A percentile compares a stretch with the other conserved stretches of the same genome.
Conservation (phyloP, 1,139 yeast genomes). For the Candida tetrigidarum region DNA sequence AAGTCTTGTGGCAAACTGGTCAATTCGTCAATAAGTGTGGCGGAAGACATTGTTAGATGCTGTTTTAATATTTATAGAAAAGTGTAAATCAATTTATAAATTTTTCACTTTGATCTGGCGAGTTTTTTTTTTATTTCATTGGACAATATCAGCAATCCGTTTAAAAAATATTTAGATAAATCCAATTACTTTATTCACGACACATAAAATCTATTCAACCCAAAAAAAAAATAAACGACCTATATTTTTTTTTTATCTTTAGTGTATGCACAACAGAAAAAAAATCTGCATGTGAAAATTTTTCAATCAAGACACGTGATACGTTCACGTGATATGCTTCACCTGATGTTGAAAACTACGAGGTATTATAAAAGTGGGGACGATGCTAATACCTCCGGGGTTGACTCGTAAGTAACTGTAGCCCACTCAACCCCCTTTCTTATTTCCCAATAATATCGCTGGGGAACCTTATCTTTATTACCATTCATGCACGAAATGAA, state of each 20-base stretch:
- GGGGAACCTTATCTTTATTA: too few relatives aligned
- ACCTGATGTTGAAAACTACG: neutral
- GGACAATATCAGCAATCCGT: too few relatives aligned
- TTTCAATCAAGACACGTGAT: neutral
- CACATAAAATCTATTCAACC: neutral
- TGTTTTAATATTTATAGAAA: neutral
- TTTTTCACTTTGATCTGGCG: neutral
- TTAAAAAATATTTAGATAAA: too few relatives aligned
- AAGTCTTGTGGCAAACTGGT: constrained; percentile 18
- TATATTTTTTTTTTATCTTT: too few relatives aligned
- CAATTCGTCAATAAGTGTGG: constrained; percentile 11
- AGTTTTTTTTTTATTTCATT: neutral
- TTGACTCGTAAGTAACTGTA: neutral
- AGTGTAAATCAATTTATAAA: neutral
- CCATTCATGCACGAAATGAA: neutral
- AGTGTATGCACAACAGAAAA: neutral
- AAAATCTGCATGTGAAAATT: constrained; percentile 3
- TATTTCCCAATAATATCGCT: neutral
- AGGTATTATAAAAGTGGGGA: neutral
- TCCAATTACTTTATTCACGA: neutral
- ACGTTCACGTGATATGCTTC: neutral
- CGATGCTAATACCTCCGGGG: neutral
- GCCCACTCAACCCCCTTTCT: neutral
- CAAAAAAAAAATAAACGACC: neutral
- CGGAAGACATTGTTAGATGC: neutral